A percentile compares a stretch with the other conserved stretches of the same genome.
Conservation (phyloP, 805 yeast species). For the Komagataella ulmi region DNA sequence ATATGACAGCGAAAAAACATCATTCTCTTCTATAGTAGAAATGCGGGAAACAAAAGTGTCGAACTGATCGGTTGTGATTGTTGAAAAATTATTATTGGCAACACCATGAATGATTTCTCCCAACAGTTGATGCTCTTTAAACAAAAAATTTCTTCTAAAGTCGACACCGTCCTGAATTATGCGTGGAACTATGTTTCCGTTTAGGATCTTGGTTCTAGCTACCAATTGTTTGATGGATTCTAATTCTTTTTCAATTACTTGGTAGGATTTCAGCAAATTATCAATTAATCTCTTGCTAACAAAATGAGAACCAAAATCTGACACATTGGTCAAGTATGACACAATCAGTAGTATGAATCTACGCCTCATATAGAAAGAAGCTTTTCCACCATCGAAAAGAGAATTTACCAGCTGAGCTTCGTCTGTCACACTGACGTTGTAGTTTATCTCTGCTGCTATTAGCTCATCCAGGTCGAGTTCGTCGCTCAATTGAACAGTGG, state of each 20-base stretch:
- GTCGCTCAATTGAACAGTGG: conserved; percentile 44
- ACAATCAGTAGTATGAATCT: conserved; percentile 63
- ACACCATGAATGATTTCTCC: conserved; percentile 52
- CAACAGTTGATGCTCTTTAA: conserved; percentile 55
- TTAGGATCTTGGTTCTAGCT: conserved; percentile 38
- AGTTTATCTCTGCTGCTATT: conserved; percentile 53
- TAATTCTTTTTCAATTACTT: conserved; percentile 42
- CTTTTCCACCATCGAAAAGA: conserved; percentile 47
- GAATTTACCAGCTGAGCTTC: conserved; percentile 28
- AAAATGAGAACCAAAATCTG: not conserved
- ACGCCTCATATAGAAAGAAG: conserved; percentile 55
- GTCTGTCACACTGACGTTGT: conserved; percentile 24
- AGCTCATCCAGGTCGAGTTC: conserved; percentile 68
- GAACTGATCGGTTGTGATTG: conserved; percentile 20
- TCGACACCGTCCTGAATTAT: conserved; percentile 31
- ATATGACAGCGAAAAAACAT: conserved; percentile 49
- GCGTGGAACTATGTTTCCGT: conserved; percentile 27
- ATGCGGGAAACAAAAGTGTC: conserved; percentile 29
- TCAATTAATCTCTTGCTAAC: conserved; percentile 16
- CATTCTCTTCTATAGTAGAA: conserved; percentile 39
- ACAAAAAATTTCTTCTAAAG: conserved; percentile 49
- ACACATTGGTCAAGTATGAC: conserved; percentile 21
- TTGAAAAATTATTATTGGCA: conserved; percentile 21
- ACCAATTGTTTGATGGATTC: conserved; percentile 37
- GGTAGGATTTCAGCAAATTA: conserved; percentile 40